These are phyloP conservation scores for Botrytis sinoallii DNA, from an alignment of 2,329 filamentous ascomycete genomes.

Conservation along the genomic window DNA sequence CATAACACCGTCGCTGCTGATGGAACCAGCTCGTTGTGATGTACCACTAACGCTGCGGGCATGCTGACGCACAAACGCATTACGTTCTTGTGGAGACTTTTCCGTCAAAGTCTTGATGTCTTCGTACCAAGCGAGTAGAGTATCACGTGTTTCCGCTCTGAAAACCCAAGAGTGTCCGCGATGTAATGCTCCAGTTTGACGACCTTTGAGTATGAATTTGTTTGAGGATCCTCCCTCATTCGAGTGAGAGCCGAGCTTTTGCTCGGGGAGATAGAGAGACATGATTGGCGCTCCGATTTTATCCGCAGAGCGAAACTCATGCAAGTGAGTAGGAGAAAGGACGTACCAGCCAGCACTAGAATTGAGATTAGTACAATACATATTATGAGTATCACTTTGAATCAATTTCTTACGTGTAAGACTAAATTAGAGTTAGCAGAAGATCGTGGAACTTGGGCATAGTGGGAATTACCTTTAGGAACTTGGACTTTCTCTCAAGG, in stretches of 20 bases:
- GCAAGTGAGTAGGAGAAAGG: constrained; percentile 90
- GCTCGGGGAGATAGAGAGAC: constrained; percentile 91
- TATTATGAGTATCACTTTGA: not conserved
- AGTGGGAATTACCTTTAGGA: constrained; percentile 50
- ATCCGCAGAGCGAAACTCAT: constrained; percentile 99
- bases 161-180: constrained; percentile 74
- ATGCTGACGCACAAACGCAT: constrained; percentile 80
- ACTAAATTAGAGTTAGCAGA: constrained; percentile 39
- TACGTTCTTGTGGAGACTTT: constrained; percentile 82
- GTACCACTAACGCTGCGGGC: constrained; percentile 72
- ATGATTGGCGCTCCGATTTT: constrained; percentile 88
- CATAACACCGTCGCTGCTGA: constrained; percentile 73
- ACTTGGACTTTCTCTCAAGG: constrained; percentile 97
- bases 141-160: constrained; percentile 74
- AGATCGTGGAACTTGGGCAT: not conserved
- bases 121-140: constrained; percentile 92
- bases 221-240: constrained; percentile 79
- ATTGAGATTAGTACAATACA: constrained; percentile 6
- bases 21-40: constrained; percentile 55
- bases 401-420: constrained; percentile 16
- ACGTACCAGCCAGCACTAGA: constrained; percentile 63
- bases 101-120: constrained; percentile 89
- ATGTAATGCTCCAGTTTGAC: constrained; percentile 90
- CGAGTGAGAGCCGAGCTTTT: constrained; percentile 92
- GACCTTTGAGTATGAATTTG: constrained; percentile 97